Evolutionary conservation across 345 rosid species (phyloP), one percentile per base, ranked within the genome.

Genomic region (Eucalyptus rudis): DNA sequence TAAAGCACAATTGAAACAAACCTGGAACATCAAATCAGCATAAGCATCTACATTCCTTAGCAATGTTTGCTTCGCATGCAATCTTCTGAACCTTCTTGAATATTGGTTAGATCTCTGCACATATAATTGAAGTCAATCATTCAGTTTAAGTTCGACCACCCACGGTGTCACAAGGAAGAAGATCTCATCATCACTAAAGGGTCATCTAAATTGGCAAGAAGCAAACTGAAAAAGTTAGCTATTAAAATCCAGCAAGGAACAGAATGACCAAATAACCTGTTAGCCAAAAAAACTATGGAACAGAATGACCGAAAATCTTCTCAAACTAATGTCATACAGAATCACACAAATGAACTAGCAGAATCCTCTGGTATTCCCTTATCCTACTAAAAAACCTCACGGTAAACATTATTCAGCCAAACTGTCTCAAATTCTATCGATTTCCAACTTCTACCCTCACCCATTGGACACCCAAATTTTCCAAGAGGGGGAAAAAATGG

Each of bases 11-110:
- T 31, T 15, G 7, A n/a, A 25, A 76, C 87, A 59, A 80, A 89
- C 91, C 89, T 89, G 88, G 59, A 87, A 87, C 40, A 87, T 45
- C 13, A 89, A 12, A 17, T 89, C 87, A 31, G 91, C 91, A 87
- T 80, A 89, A 25, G 91, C 91, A 89, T 89, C 3, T 56, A 87
- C 89, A 62, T 89, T 81, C 43, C 91, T 59, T 56, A 89, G 87
- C 79, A 87, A 64, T 44, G 91, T 86, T 49, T 87, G 91, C 62
- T 89, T 89, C 10, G 89, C 84, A 19, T 81, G 89, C 87, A 87
- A 51, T 86, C 52, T 83, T 25, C 91, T 50, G 56, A 58, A 89
- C 66, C 87, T 83, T 84, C 83, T 87, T 19, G 91, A 58, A 83
- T 87, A 81, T n/a, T 87, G 47, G 43, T 49, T 87, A 16, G 68